Evolutionary conservation across 1,284 basidiomycete species (phyloP), one percentile per base, ranked within the genome.

Genomic region (Ceratobasidium sp.): DNA sequence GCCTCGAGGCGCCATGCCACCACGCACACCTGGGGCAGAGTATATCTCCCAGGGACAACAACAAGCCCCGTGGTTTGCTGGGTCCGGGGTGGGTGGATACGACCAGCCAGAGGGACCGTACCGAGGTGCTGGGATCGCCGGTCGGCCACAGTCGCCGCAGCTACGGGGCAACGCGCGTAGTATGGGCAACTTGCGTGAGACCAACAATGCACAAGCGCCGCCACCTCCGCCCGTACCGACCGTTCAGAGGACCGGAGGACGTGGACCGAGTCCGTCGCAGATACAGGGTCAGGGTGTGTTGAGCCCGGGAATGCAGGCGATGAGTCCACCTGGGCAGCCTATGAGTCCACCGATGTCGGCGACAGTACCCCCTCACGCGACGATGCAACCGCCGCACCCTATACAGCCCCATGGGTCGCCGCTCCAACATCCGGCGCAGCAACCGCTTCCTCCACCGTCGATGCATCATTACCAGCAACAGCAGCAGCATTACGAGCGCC

Each of bases 381-480:
- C 56, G 17, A 33, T 66, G 64, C 42, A 47, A 23, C 35, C 60
- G 20, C 23, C 68, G 37, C 42, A 49, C 8, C 39, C 17, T 15
- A 8, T 39, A 45, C 53, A 73, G 26, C 54, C 56, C 15, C 53
- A 71, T 23, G 42, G 33, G 6, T 71, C 68, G 28, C 68, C 68
- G 7, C 56, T 60, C n/a, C 68, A 71, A 28, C 56, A 71, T n/a
- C 26, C 68, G 20, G 42, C 61, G 35, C 68, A 58, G 37, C 39
- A 23, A 2, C 68, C 53, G 13, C 56, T 71, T 33, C 68, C 68
- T 3, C 68, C 68, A 3, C 68, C 68, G 15, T 71, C 68, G 1
- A 71, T 71, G 68, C 68, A 71, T 39, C 68, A 71, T n/a, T 61
- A 71, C 35, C 68, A 61, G 17, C 68, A 61, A 39, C 68, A 71